Evolutionary conservation across 1,284 basidiomycete species (phyloP).

Genomic region (Apiotrichum domesticum): DNA sequence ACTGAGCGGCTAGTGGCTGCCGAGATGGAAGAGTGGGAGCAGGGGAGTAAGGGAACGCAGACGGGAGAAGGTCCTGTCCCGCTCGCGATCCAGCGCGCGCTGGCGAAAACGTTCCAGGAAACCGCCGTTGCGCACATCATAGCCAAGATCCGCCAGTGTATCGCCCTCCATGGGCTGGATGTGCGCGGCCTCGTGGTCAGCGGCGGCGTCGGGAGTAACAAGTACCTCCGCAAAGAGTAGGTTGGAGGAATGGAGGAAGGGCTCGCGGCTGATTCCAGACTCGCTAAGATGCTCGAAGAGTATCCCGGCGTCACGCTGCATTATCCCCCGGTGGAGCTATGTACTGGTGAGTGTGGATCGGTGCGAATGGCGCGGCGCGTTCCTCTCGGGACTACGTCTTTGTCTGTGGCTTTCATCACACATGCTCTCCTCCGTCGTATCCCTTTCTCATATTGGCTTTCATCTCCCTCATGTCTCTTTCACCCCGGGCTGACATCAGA

Average conservation of each 20-base stretch:
- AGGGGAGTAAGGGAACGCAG: slow-evolving; percentile 4
- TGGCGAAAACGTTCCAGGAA: slow-evolving; percentile 67
- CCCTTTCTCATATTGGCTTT: neutral
- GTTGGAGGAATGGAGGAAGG: slow-evolving; percentile 11
- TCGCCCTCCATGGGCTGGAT: slow-evolving; percentile 50
- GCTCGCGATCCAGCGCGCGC: slow-evolving; percentile 26
- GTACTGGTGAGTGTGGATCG: slow-evolving; percentile 59
- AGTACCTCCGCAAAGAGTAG: slow-evolving; percentile 60
- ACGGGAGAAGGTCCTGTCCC: neutral
- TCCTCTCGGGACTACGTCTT: no score
- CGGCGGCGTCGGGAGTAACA: slow-evolving; percentile 85
- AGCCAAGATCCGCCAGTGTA: slow-evolving; percentile 61
- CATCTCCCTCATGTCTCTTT: neutral
- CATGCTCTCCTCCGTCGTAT: no score
- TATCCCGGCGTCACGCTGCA: slow-evolving; percentile 44
- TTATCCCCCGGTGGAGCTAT: slow-evolving; percentile 64
- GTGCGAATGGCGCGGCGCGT: no score
- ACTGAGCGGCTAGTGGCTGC: slow-evolving; percentile 39
- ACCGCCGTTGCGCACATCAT: slow-evolving; percentile 67
- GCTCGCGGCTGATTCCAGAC: slow-evolving; percentile 10
- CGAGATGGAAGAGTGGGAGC: neutral
- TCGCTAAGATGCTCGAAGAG: slow-evolving; percentile 20
- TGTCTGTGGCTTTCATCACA: no score
- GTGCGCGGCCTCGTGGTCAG: slow-evolving; percentile 65
- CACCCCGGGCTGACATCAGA: slow-evolving; percentile 51